A percentile compares a stretch with the other conserved stretches of the same genome.
Evolutionary conservation across 2,329 filamentous ascomycete genomes (phyloP).

Genomic region (Talaromyces piceae): DNA sequence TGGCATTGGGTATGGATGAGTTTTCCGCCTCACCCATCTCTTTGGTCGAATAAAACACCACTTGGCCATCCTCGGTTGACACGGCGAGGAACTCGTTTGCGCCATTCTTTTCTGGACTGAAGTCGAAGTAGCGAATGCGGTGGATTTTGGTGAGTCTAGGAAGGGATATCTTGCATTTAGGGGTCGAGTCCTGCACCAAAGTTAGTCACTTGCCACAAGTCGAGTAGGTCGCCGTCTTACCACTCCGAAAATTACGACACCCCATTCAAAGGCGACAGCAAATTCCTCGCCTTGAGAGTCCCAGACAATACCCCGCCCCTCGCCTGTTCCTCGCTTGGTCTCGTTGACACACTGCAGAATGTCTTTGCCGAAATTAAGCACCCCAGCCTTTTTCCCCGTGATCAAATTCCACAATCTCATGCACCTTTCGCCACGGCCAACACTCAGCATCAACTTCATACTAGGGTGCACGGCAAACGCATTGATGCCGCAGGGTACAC

Average conservation of each 20-base stretch:
- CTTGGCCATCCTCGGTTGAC: slow-evolving; percentile 82
- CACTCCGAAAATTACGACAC: slow-evolving; percentile 77
- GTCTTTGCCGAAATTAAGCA: slow-evolving; percentile 72
- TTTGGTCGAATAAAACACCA: slow-evolving; percentile 73
- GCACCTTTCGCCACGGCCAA: slow-evolving; percentile 79
- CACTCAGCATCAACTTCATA: slow-evolving; percentile 92
- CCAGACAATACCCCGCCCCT: slow-evolving; percentile 79
- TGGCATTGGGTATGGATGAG: slow-evolving; percentile 52
- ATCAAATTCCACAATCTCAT: slow-evolving; percentile 97
- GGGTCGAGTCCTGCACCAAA: slow-evolving; percentile 59
- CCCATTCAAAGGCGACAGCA: slow-evolving; percentile 80
- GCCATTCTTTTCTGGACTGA: slow-evolving; percentile 37
- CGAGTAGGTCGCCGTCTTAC: slow-evolving; percentile 27
- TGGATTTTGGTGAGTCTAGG: slow-evolving; percentile 71
- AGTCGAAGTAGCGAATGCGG: slow-evolving; percentile 62
- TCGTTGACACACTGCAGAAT: slow-evolving; percentile 71
- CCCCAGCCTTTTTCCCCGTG: slow-evolving; percentile 90
- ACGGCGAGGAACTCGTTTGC: slow-evolving; percentile 59
- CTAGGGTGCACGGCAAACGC: slow-evolving; percentile 93
- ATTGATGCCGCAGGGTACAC: slow-evolving; percentile 80
- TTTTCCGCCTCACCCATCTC: slow-evolving; percentile 27
- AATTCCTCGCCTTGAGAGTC: slow-evolving; percentile 71
- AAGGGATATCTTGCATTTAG: slow-evolving; percentile 65
- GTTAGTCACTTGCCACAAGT: slow-evolving; percentile 3
- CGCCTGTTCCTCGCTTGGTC: slow-evolving; percentile 67